phyloP scores from a whole-genome alignment of 768 basidiomycete genomes.

The Megacollybia marginata region DNA sequence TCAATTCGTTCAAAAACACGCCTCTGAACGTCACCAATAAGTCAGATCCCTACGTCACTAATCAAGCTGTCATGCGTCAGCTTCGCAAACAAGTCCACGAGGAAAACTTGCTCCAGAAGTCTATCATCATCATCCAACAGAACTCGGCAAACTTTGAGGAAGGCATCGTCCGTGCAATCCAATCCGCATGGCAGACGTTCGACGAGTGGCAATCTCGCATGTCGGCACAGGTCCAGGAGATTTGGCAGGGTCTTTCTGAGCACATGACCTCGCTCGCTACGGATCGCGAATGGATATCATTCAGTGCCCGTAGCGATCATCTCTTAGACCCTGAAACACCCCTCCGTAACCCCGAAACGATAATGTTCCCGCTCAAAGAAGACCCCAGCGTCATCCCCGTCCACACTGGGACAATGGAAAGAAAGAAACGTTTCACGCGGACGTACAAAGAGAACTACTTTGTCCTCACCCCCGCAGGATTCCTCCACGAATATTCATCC shows the following conservation, averaged over 20 bases:
- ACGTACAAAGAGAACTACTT: slow-evolving; percentile 82
- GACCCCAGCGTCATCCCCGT: slow-evolving; percentile 82
- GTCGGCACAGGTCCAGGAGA: slow-evolving; percentile 62
- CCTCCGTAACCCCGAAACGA: slow-evolving; percentile 65
- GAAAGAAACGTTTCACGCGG: slow-evolving; percentile 93
- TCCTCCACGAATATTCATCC: slow-evolving; percentile 84
- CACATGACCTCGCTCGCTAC: slow-evolving; percentile 77
- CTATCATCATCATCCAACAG: slow-evolving; percentile 96
- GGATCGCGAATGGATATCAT: slow-evolving; percentile 93
- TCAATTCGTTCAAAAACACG: slow-evolving; percentile 92
- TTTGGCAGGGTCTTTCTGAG: slow-evolving; percentile 61
- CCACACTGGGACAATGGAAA: slow-evolving; percentile 85
- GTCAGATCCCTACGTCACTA: slow-evolving; percentile 51
- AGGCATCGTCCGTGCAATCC: slow-evolving; percentile 89
- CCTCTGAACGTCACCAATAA: slow-evolving; percentile 78
- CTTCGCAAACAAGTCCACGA: slow-evolving; percentile 91
- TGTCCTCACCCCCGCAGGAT: slow-evolving; percentile 92
- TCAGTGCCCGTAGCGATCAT: slow-evolving; percentile 89
- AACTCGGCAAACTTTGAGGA: slow-evolving; percentile 96
- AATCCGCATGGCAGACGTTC: slow-evolving; percentile 96
- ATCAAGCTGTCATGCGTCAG: slow-evolving; percentile 68
- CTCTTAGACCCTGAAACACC: slow-evolving; percentile 96
- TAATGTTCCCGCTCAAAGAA: slow-evolving; percentile 86
- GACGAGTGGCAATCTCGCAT: slow-evolving; percentile 91
- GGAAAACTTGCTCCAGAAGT: slow-evolving; percentile 97